Evolutionary conservation across 1,284 basidiomycete genomes (phyloP).

Genomic region (Ganoderma lucidum): DNA sequence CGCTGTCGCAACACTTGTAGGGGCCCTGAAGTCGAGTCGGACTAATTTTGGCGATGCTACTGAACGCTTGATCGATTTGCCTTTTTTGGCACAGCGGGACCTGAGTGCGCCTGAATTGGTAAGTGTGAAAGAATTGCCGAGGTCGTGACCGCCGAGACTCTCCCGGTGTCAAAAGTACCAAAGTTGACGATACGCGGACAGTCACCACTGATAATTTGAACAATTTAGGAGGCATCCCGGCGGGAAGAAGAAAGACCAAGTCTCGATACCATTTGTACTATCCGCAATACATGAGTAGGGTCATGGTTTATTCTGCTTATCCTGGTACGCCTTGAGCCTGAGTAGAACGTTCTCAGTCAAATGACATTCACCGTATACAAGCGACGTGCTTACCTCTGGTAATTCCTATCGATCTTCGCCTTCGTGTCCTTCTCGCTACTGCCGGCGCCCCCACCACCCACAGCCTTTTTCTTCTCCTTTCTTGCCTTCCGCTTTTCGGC

Average conservation of each 20-base stretch:
- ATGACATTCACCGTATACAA: neutral
- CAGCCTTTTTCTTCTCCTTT: slow-evolving; percentile 74
- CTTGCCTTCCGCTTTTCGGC: slow-evolving; percentile 70
- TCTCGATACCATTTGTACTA: neutral
- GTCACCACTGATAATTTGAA: too few species aligned
- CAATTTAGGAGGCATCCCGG: neutral
- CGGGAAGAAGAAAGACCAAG: neutral
- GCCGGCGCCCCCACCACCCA: slow-evolving; percentile 24
- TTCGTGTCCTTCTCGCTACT: slow-evolving; percentile 44
- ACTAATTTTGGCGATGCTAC: neutral
- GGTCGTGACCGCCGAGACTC: too few species aligned
- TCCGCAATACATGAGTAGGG: neutral
- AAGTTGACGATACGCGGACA: too few species aligned
- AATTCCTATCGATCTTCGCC: slow-evolving; percentile 56
- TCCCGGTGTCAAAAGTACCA: too few species aligned
- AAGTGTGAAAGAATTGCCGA: neutral
- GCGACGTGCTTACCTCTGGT: slow-evolving; percentile 50
- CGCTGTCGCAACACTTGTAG: too few species aligned
- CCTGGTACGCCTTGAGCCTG: slow-evolving; percentile 62
- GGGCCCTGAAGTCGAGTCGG: neutral
- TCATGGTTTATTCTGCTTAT: slow-evolving; percentile 46
- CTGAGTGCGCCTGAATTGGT: neutral
- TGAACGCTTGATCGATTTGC: neutral
- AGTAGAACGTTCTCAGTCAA: neutral
- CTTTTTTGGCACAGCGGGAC: neutral